A percentile compares a stretch with the other conserved stretches of the same genome.
Conservation (phyloP, 2,329 filamentous ascomycete genomes). For the Cryphonectria carpinicola region DNA sequence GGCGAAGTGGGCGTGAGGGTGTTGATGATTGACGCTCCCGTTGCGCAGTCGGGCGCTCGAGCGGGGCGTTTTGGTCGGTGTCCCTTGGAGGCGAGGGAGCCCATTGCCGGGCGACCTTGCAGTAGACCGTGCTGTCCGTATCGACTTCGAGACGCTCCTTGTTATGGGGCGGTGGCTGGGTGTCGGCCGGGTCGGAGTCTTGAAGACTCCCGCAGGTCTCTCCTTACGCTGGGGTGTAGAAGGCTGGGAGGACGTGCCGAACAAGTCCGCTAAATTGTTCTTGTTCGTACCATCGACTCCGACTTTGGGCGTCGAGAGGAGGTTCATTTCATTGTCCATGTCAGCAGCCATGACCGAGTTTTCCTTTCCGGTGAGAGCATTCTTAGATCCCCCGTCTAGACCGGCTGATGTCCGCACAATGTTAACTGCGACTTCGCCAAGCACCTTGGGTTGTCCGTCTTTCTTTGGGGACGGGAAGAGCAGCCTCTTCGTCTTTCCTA, state of each 20-base stretch:
- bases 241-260: conserved; percentile 61
- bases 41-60: conserved; percentile 44
- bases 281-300: conserved; percentile 31
- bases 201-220: conserved; percentile 55
- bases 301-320: conserved; percentile 38
- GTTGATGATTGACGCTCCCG: conserved; percentile 41
- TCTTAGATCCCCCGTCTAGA: conserved; percentile 42
- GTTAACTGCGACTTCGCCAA: conserved; percentile 62
- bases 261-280: conserved; percentile 60
- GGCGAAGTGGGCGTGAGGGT: conserved; percentile 40
- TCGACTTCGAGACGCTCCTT: conserved; percentile 61
- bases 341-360: conserved; percentile 35
- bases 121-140: conserved; percentile 50
- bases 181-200: conserved; percentile 66
- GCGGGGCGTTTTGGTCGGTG: conserved; percentile 50
- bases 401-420: conserved; percentile 49
- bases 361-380: conserved; percentile 47
- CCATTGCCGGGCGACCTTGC: conserved; percentile 49
- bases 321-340: conserved; percentile 18
- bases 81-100: conserved; percentile 47
- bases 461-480: conserved; percentile 79
- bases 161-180: conserved; percentile 65
- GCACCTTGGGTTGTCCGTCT: conserved; percentile 62
- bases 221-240: conserved; percentile 57
- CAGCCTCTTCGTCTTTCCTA: conserved; percentile 67